Conservation (phyloP, 371 early-diverging fungal species). For the Circinella minor region DNA sequence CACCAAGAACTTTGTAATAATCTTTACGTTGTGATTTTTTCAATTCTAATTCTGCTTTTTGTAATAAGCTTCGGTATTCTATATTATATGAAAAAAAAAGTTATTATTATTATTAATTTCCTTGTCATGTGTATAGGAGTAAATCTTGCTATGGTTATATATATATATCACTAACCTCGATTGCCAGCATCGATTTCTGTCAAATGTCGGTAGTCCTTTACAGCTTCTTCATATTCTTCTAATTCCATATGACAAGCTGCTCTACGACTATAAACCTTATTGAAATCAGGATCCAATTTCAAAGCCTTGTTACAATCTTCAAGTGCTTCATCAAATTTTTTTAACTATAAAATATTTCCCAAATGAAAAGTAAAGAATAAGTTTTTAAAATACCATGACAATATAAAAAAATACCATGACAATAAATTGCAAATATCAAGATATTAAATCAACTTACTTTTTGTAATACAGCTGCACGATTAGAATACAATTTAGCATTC, state of each 20-base stretch:
- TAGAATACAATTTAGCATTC: constrained; percentile 76
- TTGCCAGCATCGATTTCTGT: constrained; percentile 69
- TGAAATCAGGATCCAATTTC: constrained; percentile 63
- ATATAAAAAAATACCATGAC: too few species aligned
- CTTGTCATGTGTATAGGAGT: too few species aligned
- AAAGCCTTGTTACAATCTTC: constrained; percentile 74
- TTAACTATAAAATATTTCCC: constrained; percentile 41
- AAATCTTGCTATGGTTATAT: background rate
- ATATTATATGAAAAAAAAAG: background rate
- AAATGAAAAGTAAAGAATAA: too few species aligned
- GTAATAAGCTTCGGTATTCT: constrained; percentile 68
- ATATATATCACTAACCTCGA: constrained; percentile 32
- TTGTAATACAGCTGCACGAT: constrained; percentile 76
- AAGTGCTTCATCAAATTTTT: constrained; percentile 66
- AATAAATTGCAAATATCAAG: too few species aligned
- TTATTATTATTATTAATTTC: background rate
- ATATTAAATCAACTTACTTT: constrained; percentile 29
- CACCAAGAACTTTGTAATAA: constrained; percentile 93
- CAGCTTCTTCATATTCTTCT: constrained; percentile 81
- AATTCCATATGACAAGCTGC: constrained; percentile 79
- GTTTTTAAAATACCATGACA: too few species aligned
- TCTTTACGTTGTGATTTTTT: constrained; percentile 84
- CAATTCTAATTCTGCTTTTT: constrained; percentile 75
- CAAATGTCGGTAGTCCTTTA: constrained; percentile 73
- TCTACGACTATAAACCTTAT: constrained; percentile 80